These are phyloP conservation scores for Hygrocybe punicea DNA, from an alignment of 768 basidiomycete species.

Conservation along the genomic window DNA sequence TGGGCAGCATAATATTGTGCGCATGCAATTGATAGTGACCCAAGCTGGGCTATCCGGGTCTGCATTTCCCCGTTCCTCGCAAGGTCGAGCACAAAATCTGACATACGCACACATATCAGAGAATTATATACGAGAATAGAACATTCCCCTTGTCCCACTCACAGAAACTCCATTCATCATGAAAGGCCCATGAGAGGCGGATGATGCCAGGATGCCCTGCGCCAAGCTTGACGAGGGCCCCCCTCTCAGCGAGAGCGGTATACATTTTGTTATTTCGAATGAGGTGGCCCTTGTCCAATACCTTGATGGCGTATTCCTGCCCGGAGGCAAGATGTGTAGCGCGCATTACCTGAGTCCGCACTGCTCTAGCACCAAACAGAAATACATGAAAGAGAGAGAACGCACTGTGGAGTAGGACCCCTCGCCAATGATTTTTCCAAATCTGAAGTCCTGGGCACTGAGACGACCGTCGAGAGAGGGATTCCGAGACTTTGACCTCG, in stretches of 20 bases:
- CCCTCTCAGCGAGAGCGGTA: constrained; percentile 78
- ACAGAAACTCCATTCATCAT: constrained; percentile 84
- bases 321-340: constrained; percentile 53
- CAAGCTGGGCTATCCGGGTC: constrained; percentile 64
- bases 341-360: constrained; percentile 49
- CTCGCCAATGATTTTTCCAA: constrained; percentile 71
- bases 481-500: constrained; percentile 39
- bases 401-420: constrained; percentile 80
- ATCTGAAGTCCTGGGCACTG: constrained; percentile 63
- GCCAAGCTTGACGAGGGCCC: constrained; percentile 70
- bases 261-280: constrained; percentile 73
- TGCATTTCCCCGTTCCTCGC: constrained; percentile 78
- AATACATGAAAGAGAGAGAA: constrained; percentile 12
- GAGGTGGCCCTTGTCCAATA: constrained; percentile 81
- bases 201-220: constrained; percentile 79
- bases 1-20: constrained; percentile 86
- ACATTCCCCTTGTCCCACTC: constrained; percentile 37
- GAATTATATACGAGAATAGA: neutral
- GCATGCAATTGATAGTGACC: constrained; percentile 80
- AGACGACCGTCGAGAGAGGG: constrained; percentile 46
- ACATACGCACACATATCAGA: neutral
- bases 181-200: constrained; percentile 78
- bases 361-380: neutral
- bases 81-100: constrained; percentile 78
- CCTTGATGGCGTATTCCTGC: constrained; percentile 72